Percentiles rank a stretch among this genome's conserved stretches.
Conservation (phyloP, 2,329 filamentous ascomycete species). For the Trichophyton schoenleinii region DNA sequence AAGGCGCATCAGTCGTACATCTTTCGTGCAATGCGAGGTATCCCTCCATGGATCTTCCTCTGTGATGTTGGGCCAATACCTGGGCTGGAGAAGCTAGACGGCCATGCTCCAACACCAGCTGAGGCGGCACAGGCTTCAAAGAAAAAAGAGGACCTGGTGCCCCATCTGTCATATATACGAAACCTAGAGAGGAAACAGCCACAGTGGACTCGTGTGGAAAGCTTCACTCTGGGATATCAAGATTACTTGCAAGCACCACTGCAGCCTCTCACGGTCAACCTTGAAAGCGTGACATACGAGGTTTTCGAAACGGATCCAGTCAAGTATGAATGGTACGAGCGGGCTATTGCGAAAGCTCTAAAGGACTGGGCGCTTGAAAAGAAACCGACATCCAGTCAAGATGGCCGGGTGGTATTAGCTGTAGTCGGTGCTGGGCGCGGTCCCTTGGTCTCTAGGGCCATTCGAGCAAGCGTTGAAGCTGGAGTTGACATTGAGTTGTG, state of each 20-base stretch:
- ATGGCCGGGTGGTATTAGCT: slow-evolving; percentile 66
- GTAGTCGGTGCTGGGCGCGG: slow-evolving; percentile 90
- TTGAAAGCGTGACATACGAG: slow-evolving; percentile 95
- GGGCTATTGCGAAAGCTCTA: slow-evolving; percentile 67
- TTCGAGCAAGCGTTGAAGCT: slow-evolving; percentile 64
- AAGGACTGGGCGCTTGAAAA: slow-evolving; percentile 61
- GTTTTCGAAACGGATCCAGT: slow-evolving; percentile 97
- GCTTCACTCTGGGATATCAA: slow-evolving; percentile 62
- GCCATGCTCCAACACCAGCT: slow-evolving; percentile 48
- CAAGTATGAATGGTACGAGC: slow-evolving; percentile 94
- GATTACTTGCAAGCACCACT: slow-evolving; percentile 93
- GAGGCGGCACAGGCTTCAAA: slow-evolving; percentile 46
- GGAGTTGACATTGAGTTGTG: slow-evolving; percentile 73
- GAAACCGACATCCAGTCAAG: slow-evolving; percentile 60
- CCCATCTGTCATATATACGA: slow-evolving; percentile 68
- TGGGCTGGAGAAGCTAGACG: slow-evolving; percentile 20
- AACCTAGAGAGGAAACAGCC: slow-evolving; percentile 75
- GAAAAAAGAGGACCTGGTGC: slow-evolving; percentile 44
- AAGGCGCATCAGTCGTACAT: slow-evolving; percentile 47
- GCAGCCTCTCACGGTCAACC: slow-evolving; percentile 87
- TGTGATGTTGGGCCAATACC: slow-evolving; percentile 46
- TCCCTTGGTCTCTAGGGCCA: slow-evolving; percentile 74
- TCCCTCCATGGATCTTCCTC: slow-evolving; percentile 48
- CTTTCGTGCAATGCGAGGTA: slow-evolving; percentile 44
- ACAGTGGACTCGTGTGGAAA: slow-evolving; percentile 48